Base-by-base conservation (phyloP, 2,329 filamentous ascomycete species). In the Hypoxylon sp. region DNA sequence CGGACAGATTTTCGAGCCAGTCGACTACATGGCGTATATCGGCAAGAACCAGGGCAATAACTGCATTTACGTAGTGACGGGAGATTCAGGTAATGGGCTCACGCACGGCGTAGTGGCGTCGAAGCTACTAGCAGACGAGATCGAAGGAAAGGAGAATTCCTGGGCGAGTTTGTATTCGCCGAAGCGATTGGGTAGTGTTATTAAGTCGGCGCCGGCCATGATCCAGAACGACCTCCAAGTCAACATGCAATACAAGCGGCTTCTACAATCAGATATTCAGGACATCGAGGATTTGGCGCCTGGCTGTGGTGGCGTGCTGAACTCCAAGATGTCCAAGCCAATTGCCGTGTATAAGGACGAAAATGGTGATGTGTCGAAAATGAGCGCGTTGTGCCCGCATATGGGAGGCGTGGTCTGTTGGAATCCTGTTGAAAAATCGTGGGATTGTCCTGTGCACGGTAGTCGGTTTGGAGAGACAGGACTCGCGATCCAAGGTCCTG, bases 301-400 rank as follows among this genome's bases (percentile, higher is more conserved):
- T 0, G 85, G 85, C 0, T 79, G 79, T 13, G 86, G 86, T 1
- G 86, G 84, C 0, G 85, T 88, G 5, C 71, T 88, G 63, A 87
- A 88, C 68, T 68, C 80, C n/a, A 80, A 69, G 19, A 75, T 78
- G 0, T 77, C 75, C n/a, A 83, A 80, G 66, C 86, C 86, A 0
- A 68, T 86, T 7, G 86, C 86, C 0, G 82, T 87, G 0, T 89
- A 88, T 77, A 87, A 86, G 72, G 85, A 87, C 63, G 84, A 86
- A 5, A 75, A 82, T 0, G 85, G 85, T 0, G 79, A 84, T 28
- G 79, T 86, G 1, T 80, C 80, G 32, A 82, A 81, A 70, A 83
- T 85, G 74, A 86, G 82, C 48, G 86, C 85, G 0, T 60, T 89
- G 0, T 89, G 86, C 68, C 86, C 87, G 5, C 85, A 89, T 70